Evolutionary conservation across 352 stramenopile genomes (phyloP), one percentile per base, ranked within the genome.

Genomic region (Globisporangium barbulae): DNA sequence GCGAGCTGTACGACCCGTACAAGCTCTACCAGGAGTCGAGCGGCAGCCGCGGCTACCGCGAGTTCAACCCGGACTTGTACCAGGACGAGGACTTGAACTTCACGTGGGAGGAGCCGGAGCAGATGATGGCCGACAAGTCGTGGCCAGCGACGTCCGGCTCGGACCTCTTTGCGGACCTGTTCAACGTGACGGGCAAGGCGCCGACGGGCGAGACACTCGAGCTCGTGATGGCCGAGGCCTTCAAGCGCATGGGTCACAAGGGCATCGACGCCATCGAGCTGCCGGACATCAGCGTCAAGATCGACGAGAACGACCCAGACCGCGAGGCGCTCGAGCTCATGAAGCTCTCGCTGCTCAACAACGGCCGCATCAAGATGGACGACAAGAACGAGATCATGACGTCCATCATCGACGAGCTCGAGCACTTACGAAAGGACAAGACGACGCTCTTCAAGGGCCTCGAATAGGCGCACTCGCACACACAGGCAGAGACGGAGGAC

Each of bases 61-160:
- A 93, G 65, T 93, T 91, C 61, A 91, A 91, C 69, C 76, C 82
- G 52, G 84, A 93, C 58, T 47, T 80, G 52, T 73, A 86, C 44
- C 72, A 81, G 47, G 73, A 70, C 63, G 72, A 85, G 42, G 66
- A 83, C 47, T 61, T 74, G 50, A 72, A 88, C 48, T 88, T 78
- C 25, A 74, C 81, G 75, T 94, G 85, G 85, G 70, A 78, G 57
- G 85, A 92, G 66, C 81, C 83, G 4, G 83, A 87, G 56, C 70
- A 89, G 44, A 77, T 96, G 73, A 96, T 96, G 87, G 83, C 85
- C 39, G 87, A 96, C 74, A 96, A 96, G 73, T 93, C 82, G 68
- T 96, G 87, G 87, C 87, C 87, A 1, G 65, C 78, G 48, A 96
- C 87, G 17, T 85, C 85, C 1, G 83, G 82, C 69, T 78, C 85